phyloP scores from a whole-genome alignment of 495 filamentous ascomycete genomes.

The Pseudomonodictys pantanalensis region DNA sequence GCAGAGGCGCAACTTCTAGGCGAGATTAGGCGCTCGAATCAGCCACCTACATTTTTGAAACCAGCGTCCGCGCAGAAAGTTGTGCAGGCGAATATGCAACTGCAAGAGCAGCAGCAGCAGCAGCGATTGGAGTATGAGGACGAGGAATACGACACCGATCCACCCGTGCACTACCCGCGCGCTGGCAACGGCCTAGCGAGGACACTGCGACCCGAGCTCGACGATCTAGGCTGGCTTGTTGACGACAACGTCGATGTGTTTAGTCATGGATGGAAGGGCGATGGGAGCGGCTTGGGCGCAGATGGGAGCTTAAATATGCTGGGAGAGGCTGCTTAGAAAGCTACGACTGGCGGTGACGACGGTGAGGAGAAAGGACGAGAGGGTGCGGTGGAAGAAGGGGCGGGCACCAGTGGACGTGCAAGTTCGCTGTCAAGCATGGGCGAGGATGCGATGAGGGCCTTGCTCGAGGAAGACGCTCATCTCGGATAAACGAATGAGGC shows the following conservation, averaged over 20 bases:
- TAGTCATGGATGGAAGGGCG: conserved; percentile 37
- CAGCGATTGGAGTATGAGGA: conserved; percentile 22
- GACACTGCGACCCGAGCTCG: conserved; percentile 39
- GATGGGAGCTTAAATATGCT: conserved; percentile 16
- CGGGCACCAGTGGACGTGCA: too few relatives aligned
- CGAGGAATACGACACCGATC: conserved; percentile 39
- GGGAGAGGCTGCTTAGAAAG: background rate
- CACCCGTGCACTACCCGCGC: conserved; percentile 41
- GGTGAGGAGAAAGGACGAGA: too few relatives aligned
- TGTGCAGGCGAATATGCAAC: conserved; percentile 2
- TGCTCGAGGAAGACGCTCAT: too few relatives aligned
- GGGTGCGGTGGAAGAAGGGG: too few relatives aligned
- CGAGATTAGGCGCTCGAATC: conserved; percentile 10
- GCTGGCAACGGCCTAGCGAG: conserved; percentile 42
- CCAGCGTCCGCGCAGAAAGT: too few relatives aligned
- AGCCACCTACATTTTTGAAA: too few relatives aligned
- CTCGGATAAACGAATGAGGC: too few relatives aligned
- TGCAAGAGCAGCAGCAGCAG: background rate
- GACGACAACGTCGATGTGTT: conserved; percentile 44
- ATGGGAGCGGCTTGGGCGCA: conserved; percentile 23
- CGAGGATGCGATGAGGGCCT: too few relatives aligned
- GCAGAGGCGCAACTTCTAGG: conserved; percentile 33
- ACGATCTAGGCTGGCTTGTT: conserved; percentile 42
- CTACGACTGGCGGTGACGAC: too few relatives aligned
- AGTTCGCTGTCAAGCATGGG: too few relatives aligned